A percentile compares a stretch with the other conserved stretches of the same genome.
These are phyloP conservation scores for Saccharum officinarum DNA, from an alignment of 176 grass and related monocot genomes.

Conservation along the genomic window DNA sequence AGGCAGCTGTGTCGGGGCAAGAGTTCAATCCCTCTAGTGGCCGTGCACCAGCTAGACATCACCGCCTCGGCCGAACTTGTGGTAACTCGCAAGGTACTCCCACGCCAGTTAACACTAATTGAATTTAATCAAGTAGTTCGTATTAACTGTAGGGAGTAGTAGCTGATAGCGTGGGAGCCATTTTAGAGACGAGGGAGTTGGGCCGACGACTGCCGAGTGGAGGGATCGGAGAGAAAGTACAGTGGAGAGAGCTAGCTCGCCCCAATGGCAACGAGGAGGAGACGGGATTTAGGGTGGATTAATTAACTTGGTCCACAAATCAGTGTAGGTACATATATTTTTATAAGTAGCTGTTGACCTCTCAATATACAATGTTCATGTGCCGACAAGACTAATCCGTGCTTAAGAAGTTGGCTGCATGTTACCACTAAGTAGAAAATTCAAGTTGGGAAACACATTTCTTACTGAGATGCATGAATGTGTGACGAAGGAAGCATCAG, in stretches of 20 bases:
- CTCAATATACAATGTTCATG: background rate
- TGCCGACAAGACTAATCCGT: background rate
- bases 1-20: too few relatives aligned
- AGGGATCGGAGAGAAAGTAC: background rate
- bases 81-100: too few relatives aligned
- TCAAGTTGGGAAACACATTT: background rate
- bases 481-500: background rate
- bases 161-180: background rate
- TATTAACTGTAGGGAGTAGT: background rate
- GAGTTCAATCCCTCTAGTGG: too few relatives aligned
- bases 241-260: background rate
- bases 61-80: too few relatives aligned
- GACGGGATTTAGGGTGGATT: background rate
- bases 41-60: too few relatives aligned
- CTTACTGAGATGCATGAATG: background rate
- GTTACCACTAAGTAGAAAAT: background rate
- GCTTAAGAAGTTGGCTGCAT: background rate
- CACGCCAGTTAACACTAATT: too few relatives aligned
- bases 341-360: constrained; percentile 5
- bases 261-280: background rate
- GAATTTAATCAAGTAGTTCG: too few relatives aligned
- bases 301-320: background rate
- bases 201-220: background rate
- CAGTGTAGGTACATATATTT: background rate
- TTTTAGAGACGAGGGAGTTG: background rate